Percentiles rank a stretch among this genome's conserved stretches.
These are phyloP conservation scores for Stevia rebaudiana DNA, from an alignment of 140 eudicot species.

Conservation along the genomic window DNA sequence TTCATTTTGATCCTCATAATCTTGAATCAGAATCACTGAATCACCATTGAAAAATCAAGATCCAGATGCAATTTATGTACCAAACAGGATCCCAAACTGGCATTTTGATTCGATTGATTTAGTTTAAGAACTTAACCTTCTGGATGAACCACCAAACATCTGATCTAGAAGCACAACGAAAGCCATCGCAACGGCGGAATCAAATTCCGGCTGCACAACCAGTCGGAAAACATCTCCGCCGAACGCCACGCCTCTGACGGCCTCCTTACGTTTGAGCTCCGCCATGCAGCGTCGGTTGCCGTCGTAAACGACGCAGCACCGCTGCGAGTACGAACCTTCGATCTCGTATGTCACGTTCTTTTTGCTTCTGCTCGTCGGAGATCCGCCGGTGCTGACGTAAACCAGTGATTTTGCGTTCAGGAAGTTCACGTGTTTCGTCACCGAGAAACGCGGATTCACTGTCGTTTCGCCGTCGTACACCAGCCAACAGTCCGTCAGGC, in stretches of 20 bases:
- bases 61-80: conserved; percentile 23
- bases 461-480: conserved; percentile 53
- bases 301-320: conserved; percentile 46
- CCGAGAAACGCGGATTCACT: conserved; percentile 40
- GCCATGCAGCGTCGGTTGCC: conserved; percentile 46
- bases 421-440: conserved; percentile 38
- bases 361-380: conserved; percentile 8
- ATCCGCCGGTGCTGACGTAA: conserved; percentile 29
- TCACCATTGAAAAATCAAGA: conserved; percentile 6
- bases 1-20: conserved; percentile 4
- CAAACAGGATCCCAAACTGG: conserved; percentile 4
- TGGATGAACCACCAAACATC: conserved; percentile 54
- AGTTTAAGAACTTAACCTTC: conserved; percentile 3
- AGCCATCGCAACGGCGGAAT: conserved; percentile 53
- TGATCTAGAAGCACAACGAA: conserved; percentile 60
- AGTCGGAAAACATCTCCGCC: conserved; percentile 63
- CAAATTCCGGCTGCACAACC: conserved; percentile 44
- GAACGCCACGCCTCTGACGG: conserved; percentile 44
- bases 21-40: neutral
- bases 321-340: conserved; percentile 53
- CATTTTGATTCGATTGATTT: neutral
- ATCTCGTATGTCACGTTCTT: conserved; percentile 40
- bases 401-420: conserved; percentile 40
- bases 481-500: conserved; percentile 54
- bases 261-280: conserved; percentile 62